Percentiles rank a stretch among this genome's conserved stretches.
Evolutionary conservation across 352 stramenopile species (phyloP).

Genomic region (Globisporangium perplexum): DNA sequence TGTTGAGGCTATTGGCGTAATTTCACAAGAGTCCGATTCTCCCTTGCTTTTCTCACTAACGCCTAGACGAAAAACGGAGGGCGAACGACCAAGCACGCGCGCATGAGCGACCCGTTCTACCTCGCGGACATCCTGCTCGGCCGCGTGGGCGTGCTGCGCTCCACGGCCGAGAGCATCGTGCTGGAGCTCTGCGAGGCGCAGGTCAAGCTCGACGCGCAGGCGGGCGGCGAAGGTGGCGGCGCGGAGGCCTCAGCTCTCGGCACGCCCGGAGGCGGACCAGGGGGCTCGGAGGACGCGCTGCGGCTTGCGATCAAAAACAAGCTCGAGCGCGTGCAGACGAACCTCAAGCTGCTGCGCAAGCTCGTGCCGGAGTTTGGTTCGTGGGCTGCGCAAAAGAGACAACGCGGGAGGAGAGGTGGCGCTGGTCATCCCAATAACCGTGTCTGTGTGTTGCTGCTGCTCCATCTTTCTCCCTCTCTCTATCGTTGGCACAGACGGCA

Average conservation of each 20-base stretch:
- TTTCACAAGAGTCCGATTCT: no score
- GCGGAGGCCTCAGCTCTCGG: conserved; percentile 5
- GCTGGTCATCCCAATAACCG: no score
- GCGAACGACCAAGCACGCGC: no score
- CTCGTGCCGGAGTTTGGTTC: conserved; percentile 80
- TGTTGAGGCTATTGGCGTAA: no score
- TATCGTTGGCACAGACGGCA: conserved; percentile 39
- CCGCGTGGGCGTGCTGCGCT: conserved; percentile 76
- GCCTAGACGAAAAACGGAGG: no score
- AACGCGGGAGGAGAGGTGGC: conserved; percentile 1
- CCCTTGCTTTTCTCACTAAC: no score
- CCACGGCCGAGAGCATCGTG: conserved; percentile 82
- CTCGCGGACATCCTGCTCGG: conserved; percentile 81
- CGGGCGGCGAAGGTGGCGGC: conserved; percentile 5
- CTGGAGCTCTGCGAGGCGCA: conserved; percentile 75
- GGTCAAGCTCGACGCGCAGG: conserved; percentile 44
- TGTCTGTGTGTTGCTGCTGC: background rate
- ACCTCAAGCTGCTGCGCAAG: conserved; percentile 78
- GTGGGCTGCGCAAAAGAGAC: conserved; percentile 6
- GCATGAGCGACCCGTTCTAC: conserved; percentile 89
- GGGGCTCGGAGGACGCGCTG: conserved; percentile 52
- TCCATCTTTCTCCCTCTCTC: background rate
- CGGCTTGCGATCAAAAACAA: conserved; percentile 80
- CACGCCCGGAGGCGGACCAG: background rate
- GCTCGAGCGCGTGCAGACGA: conserved; percentile 82